Percentiles rank a stretch among this genome's conserved stretches.
phyloP scores from a whole-genome alignment of 768 basidiomycete species.

The Auricularia sp. region DNA sequence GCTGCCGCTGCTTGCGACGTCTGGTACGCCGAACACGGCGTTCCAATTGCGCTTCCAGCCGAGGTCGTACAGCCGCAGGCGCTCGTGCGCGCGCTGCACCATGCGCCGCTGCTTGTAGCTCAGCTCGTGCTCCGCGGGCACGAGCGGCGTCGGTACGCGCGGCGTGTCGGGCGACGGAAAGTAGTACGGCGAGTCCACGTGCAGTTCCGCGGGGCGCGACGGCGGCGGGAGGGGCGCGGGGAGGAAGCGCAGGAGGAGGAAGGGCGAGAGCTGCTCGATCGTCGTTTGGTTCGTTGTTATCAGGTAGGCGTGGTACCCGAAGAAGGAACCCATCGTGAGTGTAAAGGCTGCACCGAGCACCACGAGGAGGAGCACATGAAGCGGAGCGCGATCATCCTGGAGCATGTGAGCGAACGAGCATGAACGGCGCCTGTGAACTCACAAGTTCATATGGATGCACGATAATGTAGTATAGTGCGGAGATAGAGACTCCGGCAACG shows the following conservation, averaged over 20 bases:
- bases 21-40: constrained; percentile 51
- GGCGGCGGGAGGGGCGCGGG: constrained; percentile 43
- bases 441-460: constrained; percentile 53
- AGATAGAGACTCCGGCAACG: constrained; percentile 41
- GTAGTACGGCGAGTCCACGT: constrained; percentile 28
- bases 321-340: constrained; percentile 66
- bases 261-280: constrained; percentile 65
- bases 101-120: constrained; percentile 53
- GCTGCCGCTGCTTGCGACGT: background rate
- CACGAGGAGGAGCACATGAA: constrained; percentile 62
- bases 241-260: constrained; percentile 59
- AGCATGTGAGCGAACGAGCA: constrained; percentile 6
- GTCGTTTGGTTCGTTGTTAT: constrained; percentile 80
- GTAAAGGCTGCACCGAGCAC: constrained; percentile 49
- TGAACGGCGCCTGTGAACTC: constrained; percentile 17
- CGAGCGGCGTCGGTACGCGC: constrained; percentile 22
- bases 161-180: constrained; percentile 10
- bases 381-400: constrained; percentile 54
- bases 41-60: constrained; percentile 64
- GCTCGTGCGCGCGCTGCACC: constrained; percentile 52
- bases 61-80: constrained; percentile 58
- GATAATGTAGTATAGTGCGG: constrained; percentile 57
- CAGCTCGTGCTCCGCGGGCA: constrained; percentile 64
- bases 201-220: constrained; percentile 4
- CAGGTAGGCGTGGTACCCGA: constrained; percentile 67